Percentiles rank a stretch among this genome's conserved stretches.
These are phyloP conservation scores for Triangularia setosa DNA, from an alignment of 2,329 filamentous ascomycete species.

Conservation along the genomic window DNA sequence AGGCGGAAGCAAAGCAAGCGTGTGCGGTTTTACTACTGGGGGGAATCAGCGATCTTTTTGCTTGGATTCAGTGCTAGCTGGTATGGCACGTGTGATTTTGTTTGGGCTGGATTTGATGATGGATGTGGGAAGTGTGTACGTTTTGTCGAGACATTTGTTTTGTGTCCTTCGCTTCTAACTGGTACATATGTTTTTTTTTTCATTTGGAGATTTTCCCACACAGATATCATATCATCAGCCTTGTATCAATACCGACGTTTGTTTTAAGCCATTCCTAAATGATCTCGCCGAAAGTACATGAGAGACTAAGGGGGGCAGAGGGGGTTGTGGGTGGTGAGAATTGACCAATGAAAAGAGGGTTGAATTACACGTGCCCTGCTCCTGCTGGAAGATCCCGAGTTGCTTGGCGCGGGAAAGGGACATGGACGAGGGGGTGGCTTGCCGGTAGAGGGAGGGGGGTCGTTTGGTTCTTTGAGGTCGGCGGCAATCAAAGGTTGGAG, in stretches of 20 bases:
- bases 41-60: not conserved
- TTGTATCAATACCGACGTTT: not conserved
- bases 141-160: not conserved
- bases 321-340: not conserved
- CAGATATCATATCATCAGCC: not conserved
- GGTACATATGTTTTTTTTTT: not conserved
- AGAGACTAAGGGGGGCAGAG: not conserved
- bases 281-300: slow-evolving; percentile 1
- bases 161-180: not conserved
- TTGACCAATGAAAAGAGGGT: not conserved
- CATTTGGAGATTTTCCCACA: not conserved
- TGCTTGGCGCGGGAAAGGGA: not conserved
- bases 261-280: not conserved
- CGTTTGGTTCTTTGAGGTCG: too few relatives aligned
- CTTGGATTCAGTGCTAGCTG: not conserved
- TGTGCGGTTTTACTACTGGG: not conserved
- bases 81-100: not conserved
- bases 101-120: not conserved
- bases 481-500: too few relatives aligned
- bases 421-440: too few relatives aligned
- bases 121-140: not conserved
- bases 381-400: not conserved
- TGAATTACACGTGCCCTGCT: not conserved
- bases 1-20: not conserved
- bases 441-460: too few relatives aligned